Evolutionary conservation across 2,329 filamentous ascomycete genomes (phyloP), one percentile per base, ranked within the genome.

Genomic region (Pseudogymnoascus sp.): DNA sequence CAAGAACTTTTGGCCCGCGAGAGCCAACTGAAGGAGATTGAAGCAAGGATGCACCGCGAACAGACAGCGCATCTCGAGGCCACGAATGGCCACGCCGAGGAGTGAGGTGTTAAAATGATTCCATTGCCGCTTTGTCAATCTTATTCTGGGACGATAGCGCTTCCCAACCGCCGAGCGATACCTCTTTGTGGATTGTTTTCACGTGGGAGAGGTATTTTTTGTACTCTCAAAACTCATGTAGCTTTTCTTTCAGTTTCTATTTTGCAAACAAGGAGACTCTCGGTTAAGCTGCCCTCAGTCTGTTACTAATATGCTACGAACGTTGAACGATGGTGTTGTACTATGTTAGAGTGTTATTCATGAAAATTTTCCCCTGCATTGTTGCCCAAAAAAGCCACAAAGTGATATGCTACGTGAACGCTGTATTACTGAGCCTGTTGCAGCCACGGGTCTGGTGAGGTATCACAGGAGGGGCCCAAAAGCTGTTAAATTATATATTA

Each of bases 1-100:
- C 94, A 99, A 80, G 94, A 99, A 79, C 84, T 99, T 65, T 76
- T 99, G 77, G 94, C 94, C 67, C 92, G 94, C 76, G 94, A 99
- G 81, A 96, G 92, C 72, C 94, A 99, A 80, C 86, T 99, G 71
- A 93, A 94, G 78, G 94, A 99, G 82, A 97, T 99, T 74, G 93
- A 97, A 79, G 93, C 92, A 66, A 89, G 93, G 73, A 97, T 97
- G 93, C 87, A 92, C 74, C 87, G 92, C 74, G 91, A 96, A 78
- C 82, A 86, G 66, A 87, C 84, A 72, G 78, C 80, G 58, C 70
- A 72, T 58, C 72, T 77, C 36, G 71, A 75, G 26, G 73, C 75
- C 59, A 71, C 64, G 8, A 71, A 71, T 61, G 69, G 67, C 62
- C 64, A 63, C 24, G 35, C 29, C 59, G 36, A 50, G 29, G 59